A percentile compares a stretch with the other conserved stretches of the same genome.
phyloP scores from a whole-genome alignment of 306 rosid species.

The Vachellia pachyceras region DNA sequence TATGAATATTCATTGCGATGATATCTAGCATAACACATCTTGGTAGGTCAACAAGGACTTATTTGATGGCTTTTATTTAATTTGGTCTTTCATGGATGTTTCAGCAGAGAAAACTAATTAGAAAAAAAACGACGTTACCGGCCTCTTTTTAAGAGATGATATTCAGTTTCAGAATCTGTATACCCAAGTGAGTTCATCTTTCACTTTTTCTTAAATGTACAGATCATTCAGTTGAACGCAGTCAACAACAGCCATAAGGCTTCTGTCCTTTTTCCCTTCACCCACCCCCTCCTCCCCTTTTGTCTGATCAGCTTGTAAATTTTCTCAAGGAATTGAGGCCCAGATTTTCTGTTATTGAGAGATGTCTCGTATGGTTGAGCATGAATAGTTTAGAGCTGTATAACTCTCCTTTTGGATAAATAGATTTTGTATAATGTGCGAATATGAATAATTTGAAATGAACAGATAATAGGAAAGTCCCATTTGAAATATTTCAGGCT shows the following conservation, averaged over 20 bases:
- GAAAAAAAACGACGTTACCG: conserved; percentile 8
- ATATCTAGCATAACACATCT: conserved; percentile 23
- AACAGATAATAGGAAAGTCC: conserved; percentile 8
- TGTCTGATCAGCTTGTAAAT: conserved; percentile 27
- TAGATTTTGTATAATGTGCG: conserved; percentile 24
- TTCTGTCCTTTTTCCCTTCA: conserved; percentile 6
- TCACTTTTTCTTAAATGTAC: conserved; percentile 28
- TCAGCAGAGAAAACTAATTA: conserved; percentile 27
- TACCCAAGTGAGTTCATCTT: conserved; percentile 35
- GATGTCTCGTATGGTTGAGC: conserved; percentile 18
- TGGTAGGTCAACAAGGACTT: conserved; percentile 25
- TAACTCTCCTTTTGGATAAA: background rate
- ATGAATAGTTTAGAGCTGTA: conserved; percentile 25
- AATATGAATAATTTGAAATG: conserved; percentile 35
- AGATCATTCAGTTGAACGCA: conserved; percentile 30
- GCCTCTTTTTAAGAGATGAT: conserved; percentile 28
- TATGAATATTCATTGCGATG: conserved; percentile 36
- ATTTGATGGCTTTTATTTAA: conserved; percentile 16
- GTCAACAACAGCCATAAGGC: background rate
- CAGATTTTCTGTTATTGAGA: conserved; percentile 26
- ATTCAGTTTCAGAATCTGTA: conserved; percentile 33
- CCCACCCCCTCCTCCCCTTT: background rate
- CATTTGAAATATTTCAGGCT: conserved; percentile 1
- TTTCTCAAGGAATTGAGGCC: conserved; percentile 37
- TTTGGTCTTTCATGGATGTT: conserved; percentile 35